Evolutionary conservation across 768 basidiomycete species (phyloP).

Genomic region (Trametopsis cervina): DNA sequence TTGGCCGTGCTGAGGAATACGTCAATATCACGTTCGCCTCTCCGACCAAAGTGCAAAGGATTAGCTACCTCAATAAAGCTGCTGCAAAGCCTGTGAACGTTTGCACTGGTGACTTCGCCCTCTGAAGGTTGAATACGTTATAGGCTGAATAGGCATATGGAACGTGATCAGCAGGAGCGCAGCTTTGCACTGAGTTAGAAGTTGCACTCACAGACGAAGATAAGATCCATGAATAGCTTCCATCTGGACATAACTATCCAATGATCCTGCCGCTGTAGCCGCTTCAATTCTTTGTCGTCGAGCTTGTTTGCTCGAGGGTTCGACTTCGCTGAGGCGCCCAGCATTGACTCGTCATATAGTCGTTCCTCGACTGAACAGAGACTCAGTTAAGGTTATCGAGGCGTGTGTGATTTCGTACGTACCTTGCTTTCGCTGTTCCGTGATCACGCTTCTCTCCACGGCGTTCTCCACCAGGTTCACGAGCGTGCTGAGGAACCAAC

Average conservation of each 20-base stretch:
- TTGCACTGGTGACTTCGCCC: conserved; percentile 53
- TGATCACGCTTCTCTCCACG: conserved; percentile 69
- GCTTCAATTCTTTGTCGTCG: conserved; percentile 63
- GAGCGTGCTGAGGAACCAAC: conserved; percentile 76
- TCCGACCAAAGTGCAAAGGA: conserved; percentile 5
- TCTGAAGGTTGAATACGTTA: conserved; percentile 66
- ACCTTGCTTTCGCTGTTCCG: conserved; percentile 59
- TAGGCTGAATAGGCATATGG: conserved; percentile 44
- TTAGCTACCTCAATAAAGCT: conserved; percentile 64
- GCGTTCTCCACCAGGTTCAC: conserved; percentile 80
- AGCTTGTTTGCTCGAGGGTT: conserved; percentile 48
- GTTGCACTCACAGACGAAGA: conserved; percentile 69
- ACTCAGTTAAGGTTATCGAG: neutral
- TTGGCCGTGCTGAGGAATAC: conserved; percentile 52
- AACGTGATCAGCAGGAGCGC: neutral
- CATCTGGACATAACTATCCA: conserved; percentile 67
- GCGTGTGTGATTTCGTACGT: conserved; percentile 11
- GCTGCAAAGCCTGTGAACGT: conserved; percentile 61
- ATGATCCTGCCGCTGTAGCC: conserved; percentile 64
- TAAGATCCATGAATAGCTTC: conserved; percentile 78
- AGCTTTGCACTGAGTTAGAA: conserved; percentile 2
- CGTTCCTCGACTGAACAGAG: conserved; percentile 57
- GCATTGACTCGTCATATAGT: conserved; percentile 67
- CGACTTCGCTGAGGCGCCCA: conserved; percentile 62
- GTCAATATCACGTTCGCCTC: conserved; percentile 1